phyloP scores from a whole-genome alignment of 2,329 filamentous ascomycete species.

The Pseudocercospora pini-densiflorae region DNA sequence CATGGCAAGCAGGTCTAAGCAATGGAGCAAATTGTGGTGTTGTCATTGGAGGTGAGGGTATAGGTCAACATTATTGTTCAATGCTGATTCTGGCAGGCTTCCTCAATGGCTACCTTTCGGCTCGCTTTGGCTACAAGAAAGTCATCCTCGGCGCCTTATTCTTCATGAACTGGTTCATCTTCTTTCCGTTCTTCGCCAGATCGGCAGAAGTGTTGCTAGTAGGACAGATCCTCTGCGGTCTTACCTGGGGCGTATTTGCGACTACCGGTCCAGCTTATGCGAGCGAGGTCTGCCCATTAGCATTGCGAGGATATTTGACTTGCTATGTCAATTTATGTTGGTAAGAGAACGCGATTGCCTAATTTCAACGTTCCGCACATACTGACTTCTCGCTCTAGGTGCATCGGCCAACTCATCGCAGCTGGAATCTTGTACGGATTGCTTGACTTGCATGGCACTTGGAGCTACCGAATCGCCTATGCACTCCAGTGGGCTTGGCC shows the following conservation, averaged over 20 bases:
- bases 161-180: conserved; percentile 48
- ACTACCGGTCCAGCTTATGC: conserved; percentile 22
- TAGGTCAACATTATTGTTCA: not conserved
- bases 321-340: conserved; percentile 55
- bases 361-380: not conserved
- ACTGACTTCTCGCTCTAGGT: not conserved
- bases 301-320: conserved; percentile 62
- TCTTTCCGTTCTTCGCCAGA: conserved; percentile 20
- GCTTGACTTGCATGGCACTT: conserved; percentile 27
- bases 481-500: conserved; percentile 46
- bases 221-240: conserved; percentile 39
- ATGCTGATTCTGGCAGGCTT: conserved; percentile 9
- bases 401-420: conserved; percentile 51
- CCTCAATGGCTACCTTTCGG: conserved; percentile 58
- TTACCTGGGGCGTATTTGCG: conserved; percentile 23
- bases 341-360: conserved; percentile 25
- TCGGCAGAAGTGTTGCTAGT: conserved; percentile 36
- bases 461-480: conserved; percentile 46
- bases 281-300: conserved; percentile 44
- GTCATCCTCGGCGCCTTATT: conserved; percentile 21
- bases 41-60: conserved; percentile 50
- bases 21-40: conserved; percentile 61
- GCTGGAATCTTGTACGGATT: conserved; percentile 38
- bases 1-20: conserved; percentile 41
- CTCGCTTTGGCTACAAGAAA: conserved; percentile 21